Evolutionary conservation across 2,329 filamentous ascomycete species (phyloP).

Genomic region (Coniochaeta sp.): DNA sequence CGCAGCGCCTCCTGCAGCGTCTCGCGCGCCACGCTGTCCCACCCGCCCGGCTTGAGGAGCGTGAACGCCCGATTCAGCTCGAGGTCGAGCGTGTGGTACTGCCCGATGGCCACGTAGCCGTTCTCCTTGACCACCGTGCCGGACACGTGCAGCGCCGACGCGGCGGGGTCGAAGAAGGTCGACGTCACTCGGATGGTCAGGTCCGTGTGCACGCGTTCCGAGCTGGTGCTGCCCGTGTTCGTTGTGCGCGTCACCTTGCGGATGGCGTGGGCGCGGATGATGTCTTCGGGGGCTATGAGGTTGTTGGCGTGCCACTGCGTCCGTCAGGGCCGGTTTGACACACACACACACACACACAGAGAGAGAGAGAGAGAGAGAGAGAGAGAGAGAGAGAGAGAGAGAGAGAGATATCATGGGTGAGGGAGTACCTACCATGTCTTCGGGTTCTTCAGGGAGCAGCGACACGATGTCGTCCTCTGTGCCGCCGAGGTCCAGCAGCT

Average conservation of each 20-base stretch:
- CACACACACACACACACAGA: no score
- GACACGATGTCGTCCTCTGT: conserved; percentile 29
- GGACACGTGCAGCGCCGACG: conserved; percentile 48
- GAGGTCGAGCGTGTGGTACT: conserved; percentile 63
- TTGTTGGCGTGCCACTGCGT: conserved; percentile 52
- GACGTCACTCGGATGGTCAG: conserved; percentile 50
- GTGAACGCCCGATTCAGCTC: conserved; percentile 85
- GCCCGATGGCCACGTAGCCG: conserved; percentile 42
- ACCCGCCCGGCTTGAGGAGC: conserved; percentile 74
- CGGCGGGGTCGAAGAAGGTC: conserved; percentile 50
- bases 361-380: no score
- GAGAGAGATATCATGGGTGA: no score
- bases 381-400: no score
- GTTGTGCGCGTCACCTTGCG: conserved; percentile 45
- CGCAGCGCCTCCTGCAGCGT: conserved; percentile 73
- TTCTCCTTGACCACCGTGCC: conserved; percentile 48
- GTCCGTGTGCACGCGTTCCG: conserved; percentile 48
- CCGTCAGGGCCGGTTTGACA: background rate
- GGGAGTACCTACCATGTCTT: conserved; percentile 29
- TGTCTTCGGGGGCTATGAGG: conserved; percentile 45
- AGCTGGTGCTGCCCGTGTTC: conserved; percentile 36
- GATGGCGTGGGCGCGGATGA: conserved; percentile 46
- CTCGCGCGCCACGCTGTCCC: conserved; percentile 82
- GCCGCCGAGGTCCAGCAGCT: background rate
- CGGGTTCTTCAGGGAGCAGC: conserved; percentile 27